Conservation (phyloP, 768 basidiomycete species). For the Tylopilus balloui region DNA sequence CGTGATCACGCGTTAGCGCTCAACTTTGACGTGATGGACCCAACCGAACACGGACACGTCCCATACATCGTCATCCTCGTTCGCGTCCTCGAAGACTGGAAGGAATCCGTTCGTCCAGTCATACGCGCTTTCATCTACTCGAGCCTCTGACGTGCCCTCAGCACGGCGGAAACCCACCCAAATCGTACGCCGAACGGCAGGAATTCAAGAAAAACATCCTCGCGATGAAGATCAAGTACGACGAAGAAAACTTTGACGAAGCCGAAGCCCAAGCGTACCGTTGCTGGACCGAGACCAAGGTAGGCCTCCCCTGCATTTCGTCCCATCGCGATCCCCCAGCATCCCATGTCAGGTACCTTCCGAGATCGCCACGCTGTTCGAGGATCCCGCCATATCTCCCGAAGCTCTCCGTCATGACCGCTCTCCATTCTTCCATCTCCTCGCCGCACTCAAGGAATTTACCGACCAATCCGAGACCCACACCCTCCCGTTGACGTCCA, state of each 20-base stretch:
- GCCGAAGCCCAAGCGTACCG: slow-evolving; percentile 86
- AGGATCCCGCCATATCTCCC: slow-evolving; percentile 48
- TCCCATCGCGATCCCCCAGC: not conserved
- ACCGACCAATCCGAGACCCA: slow-evolving; percentile 47
- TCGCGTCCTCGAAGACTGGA: slow-evolving; percentile 80
- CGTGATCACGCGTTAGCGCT: slow-evolving; percentile 66
- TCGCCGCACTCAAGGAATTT: slow-evolving; percentile 69
- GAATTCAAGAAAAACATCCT: slow-evolving; percentile 68
- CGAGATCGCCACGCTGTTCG: slow-evolving; percentile 62
- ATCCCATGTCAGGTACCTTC: slow-evolving; percentile 50
- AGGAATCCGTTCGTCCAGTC: slow-evolving; percentile 51
- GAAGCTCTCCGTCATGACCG: slow-evolving; percentile 41
- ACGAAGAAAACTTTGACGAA: slow-evolving; percentile 98
- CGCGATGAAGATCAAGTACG: slow-evolving; percentile 64
- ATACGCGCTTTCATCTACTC: not conserved
- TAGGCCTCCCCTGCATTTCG: slow-evolving; percentile 11
- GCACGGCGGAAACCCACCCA: slow-evolving; percentile 61
- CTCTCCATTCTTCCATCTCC: slow-evolving; percentile 73
- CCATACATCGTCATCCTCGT: slow-evolving; percentile 90
- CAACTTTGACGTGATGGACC: slow-evolving; percentile 76
- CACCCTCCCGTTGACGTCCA: slow-evolving; percentile 76
- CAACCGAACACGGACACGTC: slow-evolving; percentile 84
- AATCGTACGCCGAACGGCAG: slow-evolving; percentile 59
- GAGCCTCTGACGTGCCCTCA: slow-evolving; percentile 24
- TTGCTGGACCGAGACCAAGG: slow-evolving; percentile 58